These are phyloP conservation scores for Leishmania amazonensis DNA, from an alignment of 208 protist species.

Conservation along the genomic window DNA sequence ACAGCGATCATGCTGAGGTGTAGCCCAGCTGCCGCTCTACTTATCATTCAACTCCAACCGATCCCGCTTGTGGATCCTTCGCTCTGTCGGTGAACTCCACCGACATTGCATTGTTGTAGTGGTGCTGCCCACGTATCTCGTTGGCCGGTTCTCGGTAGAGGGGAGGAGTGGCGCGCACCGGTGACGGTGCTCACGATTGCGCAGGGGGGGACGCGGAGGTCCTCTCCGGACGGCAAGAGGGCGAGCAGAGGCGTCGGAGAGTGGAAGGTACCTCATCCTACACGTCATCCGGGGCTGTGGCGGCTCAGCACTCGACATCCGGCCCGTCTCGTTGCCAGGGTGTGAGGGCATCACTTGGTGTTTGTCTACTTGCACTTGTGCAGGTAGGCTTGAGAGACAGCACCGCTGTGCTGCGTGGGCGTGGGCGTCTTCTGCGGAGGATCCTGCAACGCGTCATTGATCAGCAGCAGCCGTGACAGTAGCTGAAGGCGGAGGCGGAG, in stretches of 20 bases:
- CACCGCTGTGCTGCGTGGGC: background rate
- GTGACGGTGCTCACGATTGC: background rate
- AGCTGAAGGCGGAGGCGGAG: background rate
- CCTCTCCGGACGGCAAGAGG: background rate
- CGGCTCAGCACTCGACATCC: background rate
- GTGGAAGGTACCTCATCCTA: background rate
- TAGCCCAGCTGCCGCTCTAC: background rate
- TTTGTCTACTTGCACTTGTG: too few species aligned
- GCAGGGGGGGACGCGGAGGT: background rate
- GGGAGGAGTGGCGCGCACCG: background rate
- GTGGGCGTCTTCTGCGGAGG: background rate
- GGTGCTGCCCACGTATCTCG: background rate
- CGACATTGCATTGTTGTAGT: background rate
- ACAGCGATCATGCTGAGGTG: conserved; percentile 14
- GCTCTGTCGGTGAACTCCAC: background rate
- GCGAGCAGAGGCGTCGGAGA: background rate
- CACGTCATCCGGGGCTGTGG: background rate
- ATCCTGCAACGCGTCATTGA: background rate
- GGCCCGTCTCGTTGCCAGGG: background rate
- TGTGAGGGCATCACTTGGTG: background rate
- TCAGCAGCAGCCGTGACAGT: background rate
- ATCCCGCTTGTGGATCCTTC: conserved; percentile 7
- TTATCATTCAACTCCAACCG: background rate
- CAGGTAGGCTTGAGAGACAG: too few species aligned
- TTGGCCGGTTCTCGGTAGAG: background rate